Evolutionary conservation across 208 protist species (phyloP).

Genomic region (Acanthamoeba quina): DNA sequence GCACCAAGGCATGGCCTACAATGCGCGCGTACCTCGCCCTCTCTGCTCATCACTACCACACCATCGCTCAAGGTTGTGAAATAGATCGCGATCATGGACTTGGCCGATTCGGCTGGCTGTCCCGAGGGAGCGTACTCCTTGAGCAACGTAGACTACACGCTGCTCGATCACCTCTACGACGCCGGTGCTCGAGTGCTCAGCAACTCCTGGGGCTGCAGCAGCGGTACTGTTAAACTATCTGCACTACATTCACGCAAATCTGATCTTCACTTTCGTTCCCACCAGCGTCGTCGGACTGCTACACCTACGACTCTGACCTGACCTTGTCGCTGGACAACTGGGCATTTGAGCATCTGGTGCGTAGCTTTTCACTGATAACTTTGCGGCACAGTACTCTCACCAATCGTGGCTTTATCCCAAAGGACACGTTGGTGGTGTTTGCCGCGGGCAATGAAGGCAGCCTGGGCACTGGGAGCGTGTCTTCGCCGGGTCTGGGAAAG

Average conservation of each 20-base stretch:
- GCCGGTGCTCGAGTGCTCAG: slow-evolving; percentile 34
- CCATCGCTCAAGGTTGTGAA: not conserved
- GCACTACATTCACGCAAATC: not conserved
- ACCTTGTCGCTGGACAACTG: slow-evolving; percentile 14
- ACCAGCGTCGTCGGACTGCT: not conserved
- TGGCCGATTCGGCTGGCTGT: slow-evolving; percentile 7
- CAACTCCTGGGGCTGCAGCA: slow-evolving; percentile 64
- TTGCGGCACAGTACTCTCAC: not conserved
- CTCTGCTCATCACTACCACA: not conserved
- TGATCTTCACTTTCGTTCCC: not conserved
- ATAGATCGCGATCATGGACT: slow-evolving; percentile 54
- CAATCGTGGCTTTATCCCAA: not conserved
- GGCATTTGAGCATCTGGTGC: not conserved
- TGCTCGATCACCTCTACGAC: slow-evolving; percentile 11
- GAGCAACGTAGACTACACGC: not conserved
- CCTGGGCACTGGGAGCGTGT: not conserved
- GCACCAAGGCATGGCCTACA: slow-evolving; percentile 64
- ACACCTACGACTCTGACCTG: not conserved
- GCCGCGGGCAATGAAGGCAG: slow-evolving; percentile 43
- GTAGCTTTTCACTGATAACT: too few species aligned
- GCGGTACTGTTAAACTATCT: not conserved
- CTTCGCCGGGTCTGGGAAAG: slow-evolving; percentile 50
- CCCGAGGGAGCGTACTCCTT: not conserved
- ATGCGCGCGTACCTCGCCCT: slow-evolving; percentile 4
- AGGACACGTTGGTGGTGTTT: slow-evolving; percentile 45